These are phyloP conservation scores for Linnemannia hyalina DNA, from an alignment of 192 early-diverging fungal species.

Conservation along the genomic window DNA sequence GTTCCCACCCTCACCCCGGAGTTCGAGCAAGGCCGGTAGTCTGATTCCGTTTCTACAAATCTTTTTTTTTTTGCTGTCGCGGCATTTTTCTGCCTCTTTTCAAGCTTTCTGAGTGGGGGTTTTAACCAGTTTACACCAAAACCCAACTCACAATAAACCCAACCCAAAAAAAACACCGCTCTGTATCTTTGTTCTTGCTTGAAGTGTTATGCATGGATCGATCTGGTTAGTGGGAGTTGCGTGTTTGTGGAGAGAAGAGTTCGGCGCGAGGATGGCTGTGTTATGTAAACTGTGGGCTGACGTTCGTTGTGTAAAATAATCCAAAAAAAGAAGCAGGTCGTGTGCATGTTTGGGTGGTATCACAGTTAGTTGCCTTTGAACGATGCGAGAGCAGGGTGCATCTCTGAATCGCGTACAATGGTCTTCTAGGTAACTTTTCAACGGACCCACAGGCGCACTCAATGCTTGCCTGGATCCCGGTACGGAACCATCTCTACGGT, in stretches of 20 bases:
- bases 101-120: neutral
- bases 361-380: too few relatives aligned
- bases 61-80: neutral
- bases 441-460: neutral
- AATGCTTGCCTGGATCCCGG: neutral
- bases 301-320: too few relatives aligned
- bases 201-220: neutral
- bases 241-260: too few relatives aligned
- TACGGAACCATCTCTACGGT: neutral
- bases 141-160: neutral
- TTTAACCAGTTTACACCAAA: neutral
- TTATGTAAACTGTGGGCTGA: too few relatives aligned
- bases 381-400: neutral
- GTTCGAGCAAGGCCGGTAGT: neutral
- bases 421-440: neutral
- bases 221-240: neutral
- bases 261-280: too few relatives aligned
- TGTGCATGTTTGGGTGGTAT: too few relatives aligned
- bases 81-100: neutral
- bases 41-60: constrained; percentile 4
- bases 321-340: too few relatives aligned
- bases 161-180: neutral
- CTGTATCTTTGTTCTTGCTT: neutral
- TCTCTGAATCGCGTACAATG: neutral
- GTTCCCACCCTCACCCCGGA: neutral